Conservation (phyloP, 768 basidiomycete species). For the Steccherinum ochraceum region DNA sequence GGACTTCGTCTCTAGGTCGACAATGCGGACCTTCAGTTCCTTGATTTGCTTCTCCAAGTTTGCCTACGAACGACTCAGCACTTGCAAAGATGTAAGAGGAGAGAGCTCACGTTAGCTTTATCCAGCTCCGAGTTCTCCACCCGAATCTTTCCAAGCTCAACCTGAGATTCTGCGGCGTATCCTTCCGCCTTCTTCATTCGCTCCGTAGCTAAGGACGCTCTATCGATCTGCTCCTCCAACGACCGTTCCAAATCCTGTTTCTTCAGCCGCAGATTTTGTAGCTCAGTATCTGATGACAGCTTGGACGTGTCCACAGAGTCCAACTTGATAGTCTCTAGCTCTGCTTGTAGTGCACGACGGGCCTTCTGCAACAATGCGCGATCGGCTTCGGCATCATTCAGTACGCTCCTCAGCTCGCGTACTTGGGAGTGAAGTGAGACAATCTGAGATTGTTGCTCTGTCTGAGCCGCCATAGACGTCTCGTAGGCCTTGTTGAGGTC, state of each 20-base stretch:
- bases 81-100: conserved; percentile 11
- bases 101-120: conserved; percentile 59
- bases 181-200: conserved; percentile 78
- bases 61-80: conserved; percentile 40
- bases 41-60: conserved; percentile 81
- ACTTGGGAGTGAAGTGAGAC: conserved; percentile 82
- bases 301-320: conserved; percentile 66
- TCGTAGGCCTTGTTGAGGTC: conserved; percentile 76
- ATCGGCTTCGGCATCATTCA: conserved; percentile 85
- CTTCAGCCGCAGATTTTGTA: conserved; percentile 70
- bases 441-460: conserved; percentile 81
- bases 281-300: conserved; percentile 64
- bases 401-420: conserved; percentile 69
- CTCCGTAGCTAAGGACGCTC: conserved; percentile 63
- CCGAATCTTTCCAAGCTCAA: conserved; percentile 68
- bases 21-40: conserved; percentile 75
- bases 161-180: conserved; percentile 67
- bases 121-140: conserved; percentile 82
- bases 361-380: conserved; percentile 75
- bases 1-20: conserved; percentile 77
- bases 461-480: conserved; percentile 59
- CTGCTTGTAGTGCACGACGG: conserved; percentile 70
- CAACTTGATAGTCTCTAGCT: conserved; percentile 74
- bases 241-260: conserved; percentile 79
- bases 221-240: conserved; percentile 73